phyloP scores from a whole-genome alignment of 306 rosid species.

The Astragalus membranaceus region DNA sequence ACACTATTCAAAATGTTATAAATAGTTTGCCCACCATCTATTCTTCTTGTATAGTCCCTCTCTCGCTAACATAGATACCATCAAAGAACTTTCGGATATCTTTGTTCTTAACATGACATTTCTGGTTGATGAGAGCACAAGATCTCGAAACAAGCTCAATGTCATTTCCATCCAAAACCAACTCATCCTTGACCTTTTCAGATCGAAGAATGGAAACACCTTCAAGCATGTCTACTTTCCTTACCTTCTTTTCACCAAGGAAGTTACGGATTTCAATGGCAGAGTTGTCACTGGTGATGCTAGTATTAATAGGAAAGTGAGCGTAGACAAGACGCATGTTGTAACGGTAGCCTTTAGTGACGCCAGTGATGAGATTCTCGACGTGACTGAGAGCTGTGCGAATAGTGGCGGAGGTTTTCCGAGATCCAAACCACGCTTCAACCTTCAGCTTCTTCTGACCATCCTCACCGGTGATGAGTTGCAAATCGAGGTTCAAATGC shows the following conservation, averaged over 20 bases:
- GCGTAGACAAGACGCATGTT: constrained; percentile 85
- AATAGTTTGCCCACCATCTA: constrained; percentile 10
- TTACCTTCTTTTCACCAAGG: constrained; percentile 72
- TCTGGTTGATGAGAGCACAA: constrained; percentile 76
- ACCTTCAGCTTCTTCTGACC: constrained; percentile 52
- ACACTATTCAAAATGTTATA: no score
- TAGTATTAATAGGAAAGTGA: no score
- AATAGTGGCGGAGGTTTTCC: constrained; percentile 82
- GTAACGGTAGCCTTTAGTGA: constrained; percentile 82
- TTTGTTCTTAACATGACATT: constrained; percentile 79
- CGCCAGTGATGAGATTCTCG: constrained; percentile 68
- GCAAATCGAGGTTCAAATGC: constrained; percentile 69
- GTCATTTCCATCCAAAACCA: constrained; percentile 80
- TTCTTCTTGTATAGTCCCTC: constrained; percentile 48
- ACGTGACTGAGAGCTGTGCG: constrained; percentile 77
- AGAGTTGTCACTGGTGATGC: no score
- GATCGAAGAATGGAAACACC: constrained; percentile 60
- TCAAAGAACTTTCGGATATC: constrained; percentile 83
- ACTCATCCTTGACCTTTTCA: constrained; percentile 82
- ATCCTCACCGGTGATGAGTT: constrained; percentile 50
- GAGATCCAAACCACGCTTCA: constrained; percentile 62
- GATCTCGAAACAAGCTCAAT: constrained; percentile 85
- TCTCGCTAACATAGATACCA: constrained; percentile 79
- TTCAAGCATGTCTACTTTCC: constrained; percentile 78
- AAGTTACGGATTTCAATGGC: no score